Base-by-base conservation (phyloP, 805 yeast genomes). In the Kuraishia piskuri region DNA sequence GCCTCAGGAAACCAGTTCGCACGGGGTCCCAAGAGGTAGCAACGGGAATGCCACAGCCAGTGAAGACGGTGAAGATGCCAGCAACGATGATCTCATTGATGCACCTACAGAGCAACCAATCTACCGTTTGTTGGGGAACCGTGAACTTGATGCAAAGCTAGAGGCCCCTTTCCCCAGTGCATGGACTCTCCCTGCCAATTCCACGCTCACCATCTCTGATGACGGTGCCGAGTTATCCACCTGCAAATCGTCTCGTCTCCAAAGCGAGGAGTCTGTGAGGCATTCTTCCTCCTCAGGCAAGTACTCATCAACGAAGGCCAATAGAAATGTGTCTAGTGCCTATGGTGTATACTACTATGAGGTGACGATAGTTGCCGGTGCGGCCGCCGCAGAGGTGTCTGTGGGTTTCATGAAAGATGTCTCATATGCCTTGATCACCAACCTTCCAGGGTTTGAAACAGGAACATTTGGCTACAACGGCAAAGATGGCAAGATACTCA, bases 401-500 rank as follows among this genome's bases (percentile, higher is more conserved):
- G 56, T 80, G 36, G 85, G 85, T 1, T 68, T 74, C 53, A 68
- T 77, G 58, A 70, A 26, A 59, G 63, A 58, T 31, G 48, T 57
- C 3, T 61, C 58, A 22, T 61, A 62, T 14, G 54, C 49, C 5
- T n/a, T 55, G 14, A 53, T 59, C 14, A 60, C 66, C 21, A 75
- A 74, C 55, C 61, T 78, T 57, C 77, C 83, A 1, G 84, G 83
- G 6, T 59, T 69, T 25, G 83, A 78, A 49, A 59, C 61, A 21
- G 67, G 72, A n/a, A 67, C 78, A 1, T 80, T 77, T 71, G 82
- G 81, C 0, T 77, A 75, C 59, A 79, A 74, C 58, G 79, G 84
- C 5, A 76, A 71, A 55, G 80, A 77, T 51, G 86, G 84, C 0
- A 63, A 67, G 22, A 67, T 72, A 14, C 61, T 64, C 31, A 65